phyloP scores from a whole-genome alignment of 1,284 basidiomycete genomes.

The Fomitopsis schrenkii region DNA sequence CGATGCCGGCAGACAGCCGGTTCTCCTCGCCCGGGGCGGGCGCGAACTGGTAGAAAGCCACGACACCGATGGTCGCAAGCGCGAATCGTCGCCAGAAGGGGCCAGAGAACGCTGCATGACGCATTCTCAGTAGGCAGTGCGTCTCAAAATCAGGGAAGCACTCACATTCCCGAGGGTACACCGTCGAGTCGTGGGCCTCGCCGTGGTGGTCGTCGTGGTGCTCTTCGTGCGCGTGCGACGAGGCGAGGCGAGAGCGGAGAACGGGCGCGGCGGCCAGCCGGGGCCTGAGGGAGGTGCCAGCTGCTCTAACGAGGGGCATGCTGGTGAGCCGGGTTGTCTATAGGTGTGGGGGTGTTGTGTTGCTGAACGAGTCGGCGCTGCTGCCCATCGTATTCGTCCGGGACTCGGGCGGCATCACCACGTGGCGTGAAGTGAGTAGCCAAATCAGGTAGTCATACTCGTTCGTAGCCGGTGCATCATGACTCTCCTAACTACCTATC shows the following conservation, averaged over 20 bases:
- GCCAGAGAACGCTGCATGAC: slow-evolving; percentile 46
- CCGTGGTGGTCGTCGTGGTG: slow-evolving; percentile 33
- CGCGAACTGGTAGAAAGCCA: slow-evolving; percentile 61
- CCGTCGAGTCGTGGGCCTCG: slow-evolving; percentile 36
- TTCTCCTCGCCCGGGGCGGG: slow-evolving; percentile 55
- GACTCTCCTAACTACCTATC: too few relatives aligned
- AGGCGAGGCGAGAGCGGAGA: slow-evolving; percentile 35
- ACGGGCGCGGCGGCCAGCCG: slow-evolving; percentile 18
- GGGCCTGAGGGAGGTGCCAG: slow-evolving; percentile 25
- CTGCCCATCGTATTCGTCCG: neutral
- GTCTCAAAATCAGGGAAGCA: neutral
- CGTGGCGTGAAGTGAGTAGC: neutral
- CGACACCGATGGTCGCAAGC: slow-evolving; percentile 41
- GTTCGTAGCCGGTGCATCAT: neutral
- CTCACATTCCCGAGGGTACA: slow-evolving; percentile 60
- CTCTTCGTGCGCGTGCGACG: slow-evolving; percentile 31
- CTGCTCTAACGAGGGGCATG: slow-evolving; percentile 35
- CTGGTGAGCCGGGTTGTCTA: neutral
- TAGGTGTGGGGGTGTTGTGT: neutral
- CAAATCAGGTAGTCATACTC: neutral
- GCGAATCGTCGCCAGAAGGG: slow-evolving; percentile 61
- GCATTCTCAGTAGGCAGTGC: neutral
- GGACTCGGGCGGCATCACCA: neutral
- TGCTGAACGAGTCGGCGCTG: neutral
- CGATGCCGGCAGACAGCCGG: slow-evolving; percentile 61